These are phyloP conservation scores for Diutina sp. DNA, from an alignment of 1,139 yeast genomes.

Conservation along the genomic window DNA sequence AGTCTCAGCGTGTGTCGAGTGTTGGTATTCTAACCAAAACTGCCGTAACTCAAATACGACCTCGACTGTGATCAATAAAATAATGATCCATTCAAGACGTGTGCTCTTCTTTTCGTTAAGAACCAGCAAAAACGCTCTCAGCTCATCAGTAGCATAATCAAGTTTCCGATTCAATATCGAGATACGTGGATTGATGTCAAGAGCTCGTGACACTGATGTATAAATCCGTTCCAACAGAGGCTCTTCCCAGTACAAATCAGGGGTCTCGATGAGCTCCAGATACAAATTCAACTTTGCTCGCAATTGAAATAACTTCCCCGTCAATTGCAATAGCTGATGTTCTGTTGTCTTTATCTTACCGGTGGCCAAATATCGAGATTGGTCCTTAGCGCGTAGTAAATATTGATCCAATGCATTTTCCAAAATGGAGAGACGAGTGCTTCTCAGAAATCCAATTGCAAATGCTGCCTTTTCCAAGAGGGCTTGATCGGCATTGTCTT, in stretches of 20 bases:
- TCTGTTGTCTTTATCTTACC: conserved; percentile 41
- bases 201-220: conserved; percentile 50
- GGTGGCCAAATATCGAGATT: not conserved
- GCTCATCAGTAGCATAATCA: conserved; percentile 86
- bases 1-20: not conserved
- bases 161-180: conserved; percentile 69
- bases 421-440: conserved; percentile 71
- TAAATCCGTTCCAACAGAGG: conserved; percentile 72
- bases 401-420: conserved; percentile 52
- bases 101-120: conserved; percentile 68
- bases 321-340: conserved; percentile 50
- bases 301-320: conserved; percentile 62
- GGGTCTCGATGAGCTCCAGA: conserved; percentile 85
- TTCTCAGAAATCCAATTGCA: conserved; percentile 75
- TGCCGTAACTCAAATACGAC: conserved; percentile 68
- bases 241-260: conserved; percentile 88
- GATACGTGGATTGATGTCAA: conserved; percentile 71
- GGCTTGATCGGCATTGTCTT: conserved; percentile 29
- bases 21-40: conserved; percentile 10
- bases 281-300: conserved; percentile 76
- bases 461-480: conserved; percentile 77
- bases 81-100: conserved; percentile 79
- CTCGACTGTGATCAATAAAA: conserved; percentile 69
- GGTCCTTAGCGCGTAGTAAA: not conserved
- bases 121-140: conserved; percentile 62